A percentile compares a stretch with the other conserved stretches of the same genome.
Conservation (phyloP, 495 filamentous ascomycete genomes). For the Daldinia childiae region DNA sequence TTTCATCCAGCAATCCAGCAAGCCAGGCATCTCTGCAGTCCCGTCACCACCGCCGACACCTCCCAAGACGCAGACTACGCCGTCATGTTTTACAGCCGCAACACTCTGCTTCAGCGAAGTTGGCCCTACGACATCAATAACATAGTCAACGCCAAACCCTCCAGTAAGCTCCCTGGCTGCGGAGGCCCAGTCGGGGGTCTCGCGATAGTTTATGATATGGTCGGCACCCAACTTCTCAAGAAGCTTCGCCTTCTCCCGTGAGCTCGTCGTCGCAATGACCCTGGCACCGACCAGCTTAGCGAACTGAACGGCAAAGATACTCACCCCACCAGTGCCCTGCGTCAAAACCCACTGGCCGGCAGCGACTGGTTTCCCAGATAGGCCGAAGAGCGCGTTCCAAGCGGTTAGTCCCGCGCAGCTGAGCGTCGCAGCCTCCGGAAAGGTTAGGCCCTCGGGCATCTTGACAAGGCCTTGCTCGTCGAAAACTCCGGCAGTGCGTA, state of each 20-base stretch:
- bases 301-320: conserved; percentile 49
- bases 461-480: conserved; percentile 41
- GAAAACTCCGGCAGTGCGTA: conserved; percentile 36
- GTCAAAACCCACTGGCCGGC: conserved; percentile 46
- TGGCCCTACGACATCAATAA: conserved; percentile 67
- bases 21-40: conserved; percentile 49
- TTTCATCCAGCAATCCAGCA: conserved; percentile 57
- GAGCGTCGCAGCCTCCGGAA: conserved; percentile 37
- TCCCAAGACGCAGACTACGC: conserved; percentile 65
- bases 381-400: conserved; percentile 53
- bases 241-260: conserved; percentile 44
- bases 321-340: conserved; percentile 51
- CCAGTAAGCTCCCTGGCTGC: conserved; percentile 65
- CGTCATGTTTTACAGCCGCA: conserved; percentile 62
- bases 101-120: conserved; percentile 64
- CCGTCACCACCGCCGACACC: conserved; percentile 59
- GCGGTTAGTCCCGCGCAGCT: conserved; percentile 47
- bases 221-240: conserved; percentile 59
- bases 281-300: conserved; percentile 50
- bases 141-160: conserved; percentile 64
- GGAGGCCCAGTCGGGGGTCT: conserved; percentile 68
- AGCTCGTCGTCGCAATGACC: conserved; percentile 56
- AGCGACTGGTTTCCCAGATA: conserved; percentile 14
- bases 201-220: conserved; percentile 68
- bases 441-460: conserved; percentile 35